Evolutionary conservation across 306 rosid species (phyloP), one percentile per base, ranked within the genome.

Genomic region (Quercus rubra): DNA sequence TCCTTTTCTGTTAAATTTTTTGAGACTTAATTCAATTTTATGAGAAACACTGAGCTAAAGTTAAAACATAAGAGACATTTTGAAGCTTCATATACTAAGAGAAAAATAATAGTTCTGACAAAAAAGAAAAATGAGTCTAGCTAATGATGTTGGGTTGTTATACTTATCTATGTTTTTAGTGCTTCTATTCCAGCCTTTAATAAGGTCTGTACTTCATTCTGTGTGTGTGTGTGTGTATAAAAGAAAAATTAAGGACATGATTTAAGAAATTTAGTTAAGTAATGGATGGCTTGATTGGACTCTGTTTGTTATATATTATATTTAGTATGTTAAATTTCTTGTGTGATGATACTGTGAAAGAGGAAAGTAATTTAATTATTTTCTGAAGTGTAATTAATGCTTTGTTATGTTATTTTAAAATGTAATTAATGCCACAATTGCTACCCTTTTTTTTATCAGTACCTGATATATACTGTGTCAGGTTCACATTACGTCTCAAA

Each of bases 401-500:
- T 64, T 62, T 27, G 11, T 64, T 64, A 5, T 15, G 41, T 64
- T 64, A 28, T 31, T 27, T 23, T 9, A 27, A 30, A 15, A 14
- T 30, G 46, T 19, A 31, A 64, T 58, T 59, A 74, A 83, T 73
- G 64, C 49, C 55, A 49, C 57, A 5, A 56, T 62, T 63, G 2
- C 43, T 69, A 30, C 56, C 68, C 71, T 80, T 58, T 55, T 55
- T 67, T 67, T 76, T 56, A 74, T 67, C 64, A 9, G 18, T 70
- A 41, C 78, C 27, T 71, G 38, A 28, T 33, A 66, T 75, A 15
- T 80, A 85, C 57, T 87, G 71, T 87, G 75, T 51, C 88, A 95
- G 99, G 97, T 93, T 80, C 93, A 86, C 55, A 86, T 93, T 78
- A 58, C 94, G 54, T 79, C 97, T 3, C 88, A 85, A 86, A 85